These are phyloP conservation scores for Talaromyces amestolkiae DNA, from an alignment of 2,329 filamentous ascomycete species.

Conservation along the genomic window DNA sequence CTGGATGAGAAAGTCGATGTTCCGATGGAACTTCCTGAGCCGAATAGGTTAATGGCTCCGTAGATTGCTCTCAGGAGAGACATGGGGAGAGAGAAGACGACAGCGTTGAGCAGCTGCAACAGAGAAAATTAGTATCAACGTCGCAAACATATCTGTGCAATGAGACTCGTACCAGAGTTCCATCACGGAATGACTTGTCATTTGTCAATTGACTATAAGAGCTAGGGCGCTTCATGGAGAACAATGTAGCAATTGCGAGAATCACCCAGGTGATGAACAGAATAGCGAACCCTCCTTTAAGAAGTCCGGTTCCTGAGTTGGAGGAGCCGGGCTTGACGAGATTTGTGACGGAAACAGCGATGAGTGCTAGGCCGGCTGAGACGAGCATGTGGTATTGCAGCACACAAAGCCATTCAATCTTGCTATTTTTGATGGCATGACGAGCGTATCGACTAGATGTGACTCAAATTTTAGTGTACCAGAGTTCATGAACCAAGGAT, in stretches of 20 bases:
- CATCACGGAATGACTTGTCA: slow-evolving; percentile 7
- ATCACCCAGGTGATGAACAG: slow-evolving; percentile 11
- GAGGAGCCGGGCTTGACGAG: neutral
- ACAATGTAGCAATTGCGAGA: neutral
- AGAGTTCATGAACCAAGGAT: too few species aligned
- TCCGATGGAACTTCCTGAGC: neutral
- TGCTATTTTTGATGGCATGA: slow-evolving; percentile 3
- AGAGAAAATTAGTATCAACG: neutral
- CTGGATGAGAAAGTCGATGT: slow-evolving; percentile 13
- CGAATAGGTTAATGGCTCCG: slow-evolving; percentile 13
- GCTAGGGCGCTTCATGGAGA: slow-evolving; percentile 4
- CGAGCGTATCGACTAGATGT: slow-evolving; percentile 7
- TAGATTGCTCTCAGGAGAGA: slow-evolving; percentile 14
- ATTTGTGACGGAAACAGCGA: slow-evolving; percentile 9
- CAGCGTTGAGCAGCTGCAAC: slow-evolving; percentile 16
- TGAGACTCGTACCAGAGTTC: slow-evolving; percentile 8
- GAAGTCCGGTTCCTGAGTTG: neutral
- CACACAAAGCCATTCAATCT: slow-evolving; percentile 16
- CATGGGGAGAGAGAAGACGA: slow-evolving; percentile 17
- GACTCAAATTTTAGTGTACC: neutral
- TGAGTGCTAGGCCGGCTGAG: slow-evolving; percentile 13
- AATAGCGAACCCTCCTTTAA: slow-evolving; percentile 16
- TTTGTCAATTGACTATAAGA: slow-evolving; percentile 4
- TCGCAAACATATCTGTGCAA: neutral
- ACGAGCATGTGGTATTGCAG: slow-evolving; percentile 18